Evolutionary conservation across 768 basidiomycete species (phyloP).

Genomic region (Rhodotorula babjevae): DNA sequence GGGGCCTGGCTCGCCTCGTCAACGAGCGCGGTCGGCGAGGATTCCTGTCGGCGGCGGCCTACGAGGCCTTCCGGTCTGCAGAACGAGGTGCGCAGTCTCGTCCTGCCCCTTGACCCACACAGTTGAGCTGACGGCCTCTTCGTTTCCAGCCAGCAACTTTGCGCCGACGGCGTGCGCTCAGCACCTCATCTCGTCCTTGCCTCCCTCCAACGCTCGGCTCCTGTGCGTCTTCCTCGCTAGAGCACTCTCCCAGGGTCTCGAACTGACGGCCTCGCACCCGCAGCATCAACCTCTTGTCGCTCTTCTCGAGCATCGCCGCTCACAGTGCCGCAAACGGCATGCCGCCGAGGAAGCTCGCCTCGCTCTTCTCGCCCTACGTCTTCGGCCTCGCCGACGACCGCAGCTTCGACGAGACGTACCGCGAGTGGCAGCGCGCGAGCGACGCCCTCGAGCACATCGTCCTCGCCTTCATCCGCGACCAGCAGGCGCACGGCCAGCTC

Average conservation of each 20-base stretch:
- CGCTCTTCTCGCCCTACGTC: conserved; percentile 61
- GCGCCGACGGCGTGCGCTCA: conserved; percentile 67
- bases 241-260: neutral
- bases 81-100: conserved; percentile 62
- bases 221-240: conserved; percentile 48
- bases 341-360: conserved; percentile 81
- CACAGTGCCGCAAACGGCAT: conserved; percentile 80
- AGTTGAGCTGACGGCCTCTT: neutral
- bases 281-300: conserved; percentile 60
- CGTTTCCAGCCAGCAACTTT: conserved; percentile 57
- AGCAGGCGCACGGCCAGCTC: conserved; percentile 57
- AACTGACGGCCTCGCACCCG: conserved; percentile 20
- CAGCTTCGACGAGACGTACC: conserved; percentile 59
- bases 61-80: conserved; percentile 70
- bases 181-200: conserved; percentile 53
- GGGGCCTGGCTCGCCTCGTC: conserved; percentile 79
- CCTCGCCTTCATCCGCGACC: conserved; percentile 65
- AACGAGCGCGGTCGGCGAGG: conserved; percentile 57
- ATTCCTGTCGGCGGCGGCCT: conserved; percentile 76
- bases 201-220: conserved; percentile 55
- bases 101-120: no score
- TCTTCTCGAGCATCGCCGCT: conserved; percentile 74
- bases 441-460: conserved; percentile 88
- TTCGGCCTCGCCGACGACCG: conserved; percentile 62
- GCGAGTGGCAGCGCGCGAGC: conserved; percentile 70